A percentile compares a stretch with the other conserved stretches of the same genome.
phyloP scores from a whole-genome alignment of 2,329 filamentous ascomycete species.

The Fusarium subtropicale region DNA sequence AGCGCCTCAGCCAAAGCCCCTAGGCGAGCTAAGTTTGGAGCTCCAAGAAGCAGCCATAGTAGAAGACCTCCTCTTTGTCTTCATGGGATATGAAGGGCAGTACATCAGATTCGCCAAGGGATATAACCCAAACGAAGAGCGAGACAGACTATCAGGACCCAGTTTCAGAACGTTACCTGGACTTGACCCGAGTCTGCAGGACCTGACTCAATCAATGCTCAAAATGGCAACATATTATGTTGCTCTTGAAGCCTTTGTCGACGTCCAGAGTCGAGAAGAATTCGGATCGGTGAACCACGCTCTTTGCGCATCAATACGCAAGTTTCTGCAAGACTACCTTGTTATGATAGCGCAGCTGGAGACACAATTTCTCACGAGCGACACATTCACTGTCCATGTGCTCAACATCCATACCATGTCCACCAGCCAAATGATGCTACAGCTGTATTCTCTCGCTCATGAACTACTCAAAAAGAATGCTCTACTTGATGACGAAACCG shows the following conservation, averaged over 20 bases:
- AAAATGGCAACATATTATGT: slow-evolving; percentile 95
- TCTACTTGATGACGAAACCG: slow-evolving; percentile 82
- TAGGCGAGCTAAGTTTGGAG: slow-evolving; percentile 79
- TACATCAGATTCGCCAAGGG: slow-evolving; percentile 88
- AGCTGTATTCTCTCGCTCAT: slow-evolving; percentile 87
- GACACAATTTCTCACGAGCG: slow-evolving; percentile 89
- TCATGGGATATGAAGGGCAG: slow-evolving; percentile 99
- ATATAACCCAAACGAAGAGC: slow-evolving; percentile 87
- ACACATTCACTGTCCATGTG: slow-evolving; percentile 90
- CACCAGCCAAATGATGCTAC: slow-evolving; percentile 89
- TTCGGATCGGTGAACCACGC: slow-evolving; percentile 97
- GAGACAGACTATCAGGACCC: slow-evolving; percentile 86
- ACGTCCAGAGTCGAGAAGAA: slow-evolving; percentile 92
- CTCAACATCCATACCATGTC: slow-evolving; percentile 92
- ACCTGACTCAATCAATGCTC: slow-evolving; percentile 88
- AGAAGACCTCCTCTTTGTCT: slow-evolving; percentile 91
- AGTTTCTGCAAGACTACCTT: slow-evolving; percentile 91
- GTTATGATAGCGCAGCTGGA: slow-evolving; percentile 94
- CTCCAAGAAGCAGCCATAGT: slow-evolving; percentile 88
- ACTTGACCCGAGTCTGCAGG: slow-evolving; percentile 89
- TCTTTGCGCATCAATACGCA: slow-evolving; percentile 92
- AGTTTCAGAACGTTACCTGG: slow-evolving; percentile 82
- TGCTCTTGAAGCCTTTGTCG: slow-evolving; percentile 90
- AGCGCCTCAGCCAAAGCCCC: slow-evolving; percentile 75
- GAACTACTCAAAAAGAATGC: slow-evolving; percentile 91